Evolutionary conservation across 352 stramenopile species (phyloP).

Genomic region (Globisporangium alternatum): DNA sequence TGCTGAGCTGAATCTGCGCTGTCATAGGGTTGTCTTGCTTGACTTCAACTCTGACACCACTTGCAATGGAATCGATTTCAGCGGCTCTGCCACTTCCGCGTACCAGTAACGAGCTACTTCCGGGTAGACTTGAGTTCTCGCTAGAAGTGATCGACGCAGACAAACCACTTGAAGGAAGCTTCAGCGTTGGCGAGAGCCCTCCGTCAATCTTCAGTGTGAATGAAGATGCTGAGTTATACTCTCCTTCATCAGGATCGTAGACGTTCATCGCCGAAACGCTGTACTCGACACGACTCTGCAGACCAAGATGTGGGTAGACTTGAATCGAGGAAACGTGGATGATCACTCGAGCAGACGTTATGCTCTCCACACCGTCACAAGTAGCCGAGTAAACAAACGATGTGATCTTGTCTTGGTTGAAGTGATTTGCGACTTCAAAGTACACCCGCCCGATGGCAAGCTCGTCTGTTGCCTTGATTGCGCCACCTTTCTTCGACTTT

Average conservation of each 20-base stretch:
- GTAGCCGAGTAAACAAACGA: constrained; percentile 14
- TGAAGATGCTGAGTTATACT: constrained; percentile 29
- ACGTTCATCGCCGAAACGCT: constrained; percentile 16
- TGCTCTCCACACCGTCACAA: constrained; percentile 10
- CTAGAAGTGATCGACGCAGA: constrained; percentile 4
- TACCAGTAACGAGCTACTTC: neutral
- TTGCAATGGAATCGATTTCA: constrained; percentile 15
- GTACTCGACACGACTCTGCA: constrained; percentile 23
- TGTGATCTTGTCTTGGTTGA: constrained; percentile 8
- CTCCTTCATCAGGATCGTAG: constrained; percentile 30
- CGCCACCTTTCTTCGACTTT: neutral
- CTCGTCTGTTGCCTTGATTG: neutral
- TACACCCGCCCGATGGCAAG: constrained; percentile 11
- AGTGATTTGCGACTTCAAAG: constrained; percentile 9
- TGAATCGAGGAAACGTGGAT: constrained; percentile 9
- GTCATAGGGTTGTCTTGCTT: constrained; percentile 19
- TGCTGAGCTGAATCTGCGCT: constrained; percentile 7
- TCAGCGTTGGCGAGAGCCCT: constrained; percentile 12
- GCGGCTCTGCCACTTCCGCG: constrained; percentile 13
- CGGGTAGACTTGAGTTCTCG: neutral
- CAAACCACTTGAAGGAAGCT: constrained; percentile 5
- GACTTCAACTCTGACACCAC: constrained; percentile 1
- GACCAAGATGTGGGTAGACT: constrained; percentile 23
- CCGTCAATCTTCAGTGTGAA: constrained; percentile 19
- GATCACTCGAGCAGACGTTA: neutral